Evolutionary conservation across 2,329 filamentous ascomycete species (phyloP).

Genomic region (Penicillium sp.): DNA sequence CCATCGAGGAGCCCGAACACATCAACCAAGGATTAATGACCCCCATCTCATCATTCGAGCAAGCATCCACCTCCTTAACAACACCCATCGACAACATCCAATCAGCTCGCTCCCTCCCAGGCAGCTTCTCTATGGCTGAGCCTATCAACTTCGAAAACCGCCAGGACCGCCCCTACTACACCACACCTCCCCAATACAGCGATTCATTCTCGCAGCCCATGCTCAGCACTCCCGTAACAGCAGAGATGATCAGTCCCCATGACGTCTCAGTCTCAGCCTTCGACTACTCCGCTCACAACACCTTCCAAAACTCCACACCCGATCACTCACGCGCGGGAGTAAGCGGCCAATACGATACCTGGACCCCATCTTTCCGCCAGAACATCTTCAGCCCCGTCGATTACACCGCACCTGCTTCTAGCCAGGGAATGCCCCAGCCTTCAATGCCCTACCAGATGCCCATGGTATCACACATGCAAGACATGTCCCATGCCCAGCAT

Average conservation of each 20-base stretch:
- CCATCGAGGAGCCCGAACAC: conserved; percentile 28
- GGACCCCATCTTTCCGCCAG: conserved; percentile 34
- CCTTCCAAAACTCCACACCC: conserved; percentile 24
- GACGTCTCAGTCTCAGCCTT: conserved; percentile 30
- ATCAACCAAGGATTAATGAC: conserved; percentile 27
- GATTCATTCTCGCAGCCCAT: conserved; percentile 30
- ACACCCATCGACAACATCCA: conserved; percentile 26
- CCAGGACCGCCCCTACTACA: conserved; percentile 29
- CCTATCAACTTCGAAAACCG: conserved; percentile 29
- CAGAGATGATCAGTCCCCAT: conserved; percentile 30
- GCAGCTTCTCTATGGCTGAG: conserved; percentile 31
- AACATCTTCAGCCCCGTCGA: conserved; percentile 34
- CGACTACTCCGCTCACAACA: conserved; percentile 29
- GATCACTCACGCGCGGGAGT: conserved; percentile 21
- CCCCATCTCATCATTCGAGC: conserved; percentile 26
- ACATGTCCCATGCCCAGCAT: conserved; percentile 16
- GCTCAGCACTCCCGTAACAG: conserved; percentile 26
- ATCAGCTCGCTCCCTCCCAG: conserved; percentile 20
- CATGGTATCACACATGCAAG: conserved; percentile 26
- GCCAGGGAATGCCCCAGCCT: conserved; percentile 26
- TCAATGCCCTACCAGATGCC: conserved; percentile 31
- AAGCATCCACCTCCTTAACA: conserved; percentile 20
- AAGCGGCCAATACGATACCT: conserved; percentile 26
- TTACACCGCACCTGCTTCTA: conserved; percentile 21
- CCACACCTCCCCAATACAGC: conserved; percentile 28